Evolutionary conservation across 352 stramenopile species (phyloP), one percentile per base, ranked within the genome.

Genomic region (Globisporangium perplexum): DNA sequence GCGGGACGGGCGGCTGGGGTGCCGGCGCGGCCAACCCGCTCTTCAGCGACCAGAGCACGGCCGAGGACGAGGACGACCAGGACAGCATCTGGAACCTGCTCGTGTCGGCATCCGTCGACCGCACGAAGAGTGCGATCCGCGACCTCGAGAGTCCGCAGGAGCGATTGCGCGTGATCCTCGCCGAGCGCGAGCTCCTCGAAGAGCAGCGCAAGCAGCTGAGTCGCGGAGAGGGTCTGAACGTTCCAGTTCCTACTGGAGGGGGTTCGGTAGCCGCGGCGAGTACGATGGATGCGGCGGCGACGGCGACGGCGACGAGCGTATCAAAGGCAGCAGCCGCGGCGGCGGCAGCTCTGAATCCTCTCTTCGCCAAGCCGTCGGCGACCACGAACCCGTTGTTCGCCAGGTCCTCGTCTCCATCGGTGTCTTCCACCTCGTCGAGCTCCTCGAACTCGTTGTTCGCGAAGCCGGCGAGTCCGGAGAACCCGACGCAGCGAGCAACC

Each of bases 41-140:
- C 7, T 85, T 85, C 48, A 86, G 61, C 58, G 68, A 84, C 49
- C 63, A 78, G 60, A 65, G 58, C 39, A 56, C 43, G 22, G 67
- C 60, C 20, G 74, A 66, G 43, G 74, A 85, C 30, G 76, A 83
- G 2, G 64, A 76, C 33, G 64, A 72, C n/a, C 53, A 75, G 17
- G 74, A 88, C 53, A 85, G 74, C 39, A 83, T 88, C 36, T 90
- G 77, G 80, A 83, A 76, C 42, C 66, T 88, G 26, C 55, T 90
- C 15, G 63, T 90, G 3, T 69, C 74, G 3, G 86, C 80, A 26
- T 90, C 80, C 1, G 76, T 90, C 10, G 80, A 88, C 57, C 71
- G 75, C 28, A 76, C 83, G 15, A 79, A 80, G 50, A 73, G 49
- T 23, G 65, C 65, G 12, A 88, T 88, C 15, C 52, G 59, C 28